Evolutionary conservation across 345 rosid species (phyloP), one percentile per base, ranked within the genome.

Genomic region (Cochlearia excelsa): DNA sequence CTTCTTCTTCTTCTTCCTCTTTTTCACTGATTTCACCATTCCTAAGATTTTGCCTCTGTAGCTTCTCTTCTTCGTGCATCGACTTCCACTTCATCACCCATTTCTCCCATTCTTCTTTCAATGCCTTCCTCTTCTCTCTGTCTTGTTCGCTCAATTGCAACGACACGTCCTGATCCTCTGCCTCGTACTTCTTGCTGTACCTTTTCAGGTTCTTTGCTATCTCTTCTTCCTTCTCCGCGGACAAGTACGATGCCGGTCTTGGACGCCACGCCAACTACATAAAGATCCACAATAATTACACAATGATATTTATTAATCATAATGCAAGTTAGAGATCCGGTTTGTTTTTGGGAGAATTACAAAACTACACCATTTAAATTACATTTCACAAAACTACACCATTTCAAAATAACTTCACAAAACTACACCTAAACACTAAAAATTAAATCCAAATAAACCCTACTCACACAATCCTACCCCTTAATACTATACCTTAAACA

Each of bases 91-190:
- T 71, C 16, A 48, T 78, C 5, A 84, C 74, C 96, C 88, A 89
- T 56, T 78, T 82, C 1, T 84, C 84, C 99, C 99, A 93, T 38
- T 89, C 99, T 9, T 87, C 95, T 81, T 93, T 89, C 81, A 93
- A 57, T 74, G 55, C 68, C 66, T 65, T 85, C 63, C 97, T 72
- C 88, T 82, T 87, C 80, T 85, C 92, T 4, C 95, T 80, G 43
- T 93, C 97, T 65, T 87, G 97, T 78, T 93, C 97, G 6, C 84
- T 82, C 77, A 93, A 78, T 27, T 65, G 78, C 84, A 85, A 10
- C 0, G 99, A 83, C 37, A 89, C 97, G 33, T 93, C 97, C 68
- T 89, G 97, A 46, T 93, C 99, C 77, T 93, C 99, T 30, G 78
- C 75, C 75, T 93, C 99, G 0, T 89, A 93, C 82, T 85, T 93